Evolutionary conservation across 2,329 filamentous ascomycete genomes (phyloP), one percentile per base, ranked within the genome.

Genomic region (Calycina herbarum): DNA sequence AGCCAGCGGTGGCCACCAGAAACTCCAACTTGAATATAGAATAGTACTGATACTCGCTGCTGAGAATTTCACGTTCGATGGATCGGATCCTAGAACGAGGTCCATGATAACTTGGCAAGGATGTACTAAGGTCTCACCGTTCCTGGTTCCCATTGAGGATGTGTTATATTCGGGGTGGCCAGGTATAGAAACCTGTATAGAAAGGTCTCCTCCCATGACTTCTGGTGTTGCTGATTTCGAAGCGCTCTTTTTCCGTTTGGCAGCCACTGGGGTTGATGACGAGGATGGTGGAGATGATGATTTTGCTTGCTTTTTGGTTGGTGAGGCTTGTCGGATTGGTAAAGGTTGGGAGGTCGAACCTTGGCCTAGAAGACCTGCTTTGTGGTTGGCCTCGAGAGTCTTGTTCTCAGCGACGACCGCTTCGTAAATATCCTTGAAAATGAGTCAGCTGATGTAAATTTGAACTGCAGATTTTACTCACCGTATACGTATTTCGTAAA

Each of bases 91-190:
- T 13, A 20, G 8, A 17, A 63, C 45, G 2, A 58, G n/a, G 27
- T 63, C 61, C 15, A 63, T 54, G n/a, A 63, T 40, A 5, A 63
- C 56, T 8, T 63, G 51, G n/a, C 42, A 20, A 11, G 61, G 61
- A 20, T 54, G 61, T 45, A 63, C 10, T 13, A 29, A 24, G 3
- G 54, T 15, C 20, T 58, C 33, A 27, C 27, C 35, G 27, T 58
- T 20, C 8, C 33, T 29, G 4, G 20, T 11, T 29, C 27, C 33
- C 24, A 33, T 31, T 27, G 51, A 20, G 27, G 24, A 17, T 15
- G 45, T 45, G 10, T 40, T 17, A 17, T 62, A 20, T 13, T 33
- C 35, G 17, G 17, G 24, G 6, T 33, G 27, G n/a, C 40, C n/a
- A 10, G 29, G 27, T 6, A 20, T 56, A 6, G 60, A 27, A 40